Evolutionary conservation across 2,329 filamentous ascomycete species (phyloP).

Genomic region (Mycogone perniciosa): DNA sequence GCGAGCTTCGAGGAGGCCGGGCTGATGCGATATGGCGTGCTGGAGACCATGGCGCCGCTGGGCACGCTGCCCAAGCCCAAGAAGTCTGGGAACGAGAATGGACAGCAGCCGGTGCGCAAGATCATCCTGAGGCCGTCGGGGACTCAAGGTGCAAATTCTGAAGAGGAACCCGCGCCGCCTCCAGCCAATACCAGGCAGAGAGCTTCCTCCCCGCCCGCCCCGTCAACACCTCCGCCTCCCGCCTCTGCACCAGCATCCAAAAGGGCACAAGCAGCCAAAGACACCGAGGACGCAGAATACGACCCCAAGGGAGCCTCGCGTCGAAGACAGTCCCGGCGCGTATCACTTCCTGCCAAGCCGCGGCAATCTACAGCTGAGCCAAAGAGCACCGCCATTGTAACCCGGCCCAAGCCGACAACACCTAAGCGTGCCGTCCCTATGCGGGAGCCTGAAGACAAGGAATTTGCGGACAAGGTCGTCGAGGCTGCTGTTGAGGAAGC

Average conservation of each 20-base stretch:
- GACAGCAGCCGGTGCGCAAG: slow-evolving; percentile 29
- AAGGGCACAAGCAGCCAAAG: slow-evolving; percentile 19
- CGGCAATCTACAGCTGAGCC: slow-evolving; percentile 14
- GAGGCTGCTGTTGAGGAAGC: slow-evolving; percentile 54
- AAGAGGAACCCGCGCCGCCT: slow-evolving; percentile 5
- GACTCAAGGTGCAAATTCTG: slow-evolving; percentile 20
- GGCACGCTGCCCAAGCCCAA: slow-evolving; percentile 62
- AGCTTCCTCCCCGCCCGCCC: slow-evolving; percentile 10
- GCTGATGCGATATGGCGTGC: slow-evolving; percentile 65
- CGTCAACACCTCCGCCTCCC: slow-evolving; percentile 16
- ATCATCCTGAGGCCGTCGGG: slow-evolving; percentile 41
- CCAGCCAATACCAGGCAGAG: slow-evolving; percentile 2
- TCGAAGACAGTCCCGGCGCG: slow-evolving; percentile 28
- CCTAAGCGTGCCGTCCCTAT: slow-evolving; percentile 13
- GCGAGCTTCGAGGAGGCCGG: slow-evolving; percentile 75
- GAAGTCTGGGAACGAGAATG: slow-evolving; percentile 26
- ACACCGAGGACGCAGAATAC: slow-evolving; percentile 38
- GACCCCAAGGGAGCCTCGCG: slow-evolving; percentile 32
- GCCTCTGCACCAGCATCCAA: slow-evolving; percentile 15
- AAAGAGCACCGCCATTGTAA: slow-evolving; percentile 7
- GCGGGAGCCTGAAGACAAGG: slow-evolving; percentile 31
- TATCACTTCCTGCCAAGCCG: slow-evolving; percentile 25
- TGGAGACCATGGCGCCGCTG: slow-evolving; percentile 78
- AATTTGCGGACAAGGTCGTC: slow-evolving; percentile 46
- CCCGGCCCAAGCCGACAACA: slow-evolving; percentile 14